A percentile compares a stretch with the other conserved stretches of the same genome.
These are phyloP conservation scores for Jamesozyma lodderae DNA, from an alignment of 805 yeast species.

Conservation along the genomic window DNA sequence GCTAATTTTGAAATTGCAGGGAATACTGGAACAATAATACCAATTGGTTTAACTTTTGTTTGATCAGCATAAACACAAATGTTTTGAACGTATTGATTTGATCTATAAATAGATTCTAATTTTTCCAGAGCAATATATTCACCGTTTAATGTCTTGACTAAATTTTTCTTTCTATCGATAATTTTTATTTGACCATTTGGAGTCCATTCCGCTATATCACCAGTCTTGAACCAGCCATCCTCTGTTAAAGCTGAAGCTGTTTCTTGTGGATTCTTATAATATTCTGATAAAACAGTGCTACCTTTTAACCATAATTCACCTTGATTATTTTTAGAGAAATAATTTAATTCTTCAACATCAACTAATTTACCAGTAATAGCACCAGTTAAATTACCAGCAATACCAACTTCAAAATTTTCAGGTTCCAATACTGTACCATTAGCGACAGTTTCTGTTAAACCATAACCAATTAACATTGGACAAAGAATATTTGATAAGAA, in stretches of 20 bases:
- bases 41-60: conserved; percentile 81
- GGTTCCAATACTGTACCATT: conserved; percentile 67
- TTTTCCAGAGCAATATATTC: conserved; percentile 97
- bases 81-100: conserved; percentile 67
- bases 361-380: conserved; percentile 79
- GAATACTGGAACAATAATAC: conserved; percentile 78
- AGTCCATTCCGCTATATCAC: conserved; percentile 95
- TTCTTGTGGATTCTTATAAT: conserved; percentile 76
- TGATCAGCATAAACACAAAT: conserved; percentile 91
- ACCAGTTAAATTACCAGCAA: conserved; percentile 76
- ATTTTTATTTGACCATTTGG: conserved; percentile 67
- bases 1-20: conserved; percentile 52
- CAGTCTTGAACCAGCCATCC: conserved; percentile 93
- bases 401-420: conserved; percentile 56
- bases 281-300: conserved; percentile 60
- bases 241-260: conserved; percentile 66
- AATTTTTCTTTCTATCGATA: conserved; percentile 91
- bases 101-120: conserved; percentile 83
- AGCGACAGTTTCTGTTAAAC: conserved; percentile 93
- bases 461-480: conserved; percentile 91
- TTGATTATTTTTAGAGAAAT: conserved; percentile 80
- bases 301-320: conserved; percentile 88
- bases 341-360: conserved; percentile 86
- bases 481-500: conserved; percentile 70
- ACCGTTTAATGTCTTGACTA: conserved; percentile 93